Evolutionary conservation across 805 yeast species (phyloP).

Genomic region (Candida vartiovaarae): DNA sequence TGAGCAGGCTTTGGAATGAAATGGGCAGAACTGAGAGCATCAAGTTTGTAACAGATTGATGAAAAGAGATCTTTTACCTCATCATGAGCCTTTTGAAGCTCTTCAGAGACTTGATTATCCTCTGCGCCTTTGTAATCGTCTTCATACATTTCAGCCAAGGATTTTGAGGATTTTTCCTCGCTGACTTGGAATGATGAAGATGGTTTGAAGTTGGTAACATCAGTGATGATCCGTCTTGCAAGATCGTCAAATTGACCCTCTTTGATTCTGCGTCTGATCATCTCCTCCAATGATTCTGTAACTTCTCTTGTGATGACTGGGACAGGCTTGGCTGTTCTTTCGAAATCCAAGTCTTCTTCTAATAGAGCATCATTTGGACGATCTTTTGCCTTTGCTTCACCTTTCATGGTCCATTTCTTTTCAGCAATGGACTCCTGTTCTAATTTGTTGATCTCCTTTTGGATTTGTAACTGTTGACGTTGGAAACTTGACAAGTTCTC

Average conservation of each 20-base stretch:
- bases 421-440: slow-evolving; percentile 87
- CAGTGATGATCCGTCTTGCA: slow-evolving; percentile 63
- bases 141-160: slow-evolving; percentile 88
- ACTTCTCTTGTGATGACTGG: slow-evolving; percentile 89
- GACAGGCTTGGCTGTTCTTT: slow-evolving; percentile 89
- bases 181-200: slow-evolving; percentile 57
- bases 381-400: slow-evolving; percentile 78
- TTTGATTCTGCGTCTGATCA: slow-evolving; percentile 76
- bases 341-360: slow-evolving; percentile 80
- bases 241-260: slow-evolving; percentile 78
- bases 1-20: slow-evolving; percentile 87
- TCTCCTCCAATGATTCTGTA: slow-evolving; percentile 81
- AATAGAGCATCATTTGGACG: slow-evolving; percentile 82
- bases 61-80: slow-evolving; percentile 67
- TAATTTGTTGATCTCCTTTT: slow-evolving; percentile 66
- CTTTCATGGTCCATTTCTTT: slow-evolving; percentile 90
- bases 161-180: slow-evolving; percentile 78
- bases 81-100: slow-evolving; percentile 63
- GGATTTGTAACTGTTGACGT: slow-evolving; percentile 70
- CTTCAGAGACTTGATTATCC: slow-evolving; percentile 48
- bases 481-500: slow-evolving; percentile 66
- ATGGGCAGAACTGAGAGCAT: slow-evolving; percentile 89
- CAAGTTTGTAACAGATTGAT: slow-evolving; percentile 62
- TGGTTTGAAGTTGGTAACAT: slow-evolving; percentile 54
- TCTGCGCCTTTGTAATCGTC: slow-evolving; percentile 62